A percentile compares a stretch with the other conserved stretches of the same genome.
These are phyloP conservation scores for Cryphonectria parasitica DNA, from an alignment of 2,329 filamentous ascomycete genomes.

Conservation along the genomic window DNA sequence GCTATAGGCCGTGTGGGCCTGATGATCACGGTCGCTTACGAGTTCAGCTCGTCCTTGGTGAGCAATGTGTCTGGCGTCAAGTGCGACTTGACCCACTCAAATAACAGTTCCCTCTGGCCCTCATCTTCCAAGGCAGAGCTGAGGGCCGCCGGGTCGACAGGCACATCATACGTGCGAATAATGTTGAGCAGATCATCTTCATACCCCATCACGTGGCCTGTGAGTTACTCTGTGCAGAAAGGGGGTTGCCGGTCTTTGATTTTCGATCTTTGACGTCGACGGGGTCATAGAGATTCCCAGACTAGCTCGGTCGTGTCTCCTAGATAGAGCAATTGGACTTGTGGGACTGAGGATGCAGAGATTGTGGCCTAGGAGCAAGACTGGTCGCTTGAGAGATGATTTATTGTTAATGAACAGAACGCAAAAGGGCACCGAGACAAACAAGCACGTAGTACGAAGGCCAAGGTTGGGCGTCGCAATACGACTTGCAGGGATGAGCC, in stretches of 20 bases:
- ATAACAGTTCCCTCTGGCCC: slow-evolving; percentile 42
- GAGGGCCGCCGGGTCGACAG: slow-evolving; percentile 42
- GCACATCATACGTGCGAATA: slow-evolving; percentile 39
- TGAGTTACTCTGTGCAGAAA: background rate
- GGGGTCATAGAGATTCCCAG: background rate
- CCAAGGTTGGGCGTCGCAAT: background rate
- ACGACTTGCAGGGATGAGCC: background rate
- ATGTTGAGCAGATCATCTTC: slow-evolving; percentile 24
- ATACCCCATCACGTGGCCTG: background rate
- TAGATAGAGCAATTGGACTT: background rate
- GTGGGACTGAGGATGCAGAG: background rate
- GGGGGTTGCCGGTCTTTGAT: background rate
- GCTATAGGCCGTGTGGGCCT: background rate
- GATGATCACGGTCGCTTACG: slow-evolving; percentile 44
- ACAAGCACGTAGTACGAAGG: background rate
- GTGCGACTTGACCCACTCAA: slow-evolving; percentile 54
- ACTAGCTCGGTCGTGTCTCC: background rate
- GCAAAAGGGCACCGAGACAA: background rate
- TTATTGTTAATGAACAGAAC: background rate
- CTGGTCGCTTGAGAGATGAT: background rate
- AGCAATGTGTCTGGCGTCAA: slow-evolving; percentile 56
- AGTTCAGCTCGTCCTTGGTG: slow-evolving; percentile 55
- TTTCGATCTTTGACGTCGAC: no score
- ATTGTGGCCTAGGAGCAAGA: background rate
- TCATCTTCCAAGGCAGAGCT: slow-evolving; percentile 43